These are phyloP conservation scores for Lentinula novae-zelandiae DNA, from an alignment of 1,284 basidiomycete species.

Conservation along the genomic window DNA sequence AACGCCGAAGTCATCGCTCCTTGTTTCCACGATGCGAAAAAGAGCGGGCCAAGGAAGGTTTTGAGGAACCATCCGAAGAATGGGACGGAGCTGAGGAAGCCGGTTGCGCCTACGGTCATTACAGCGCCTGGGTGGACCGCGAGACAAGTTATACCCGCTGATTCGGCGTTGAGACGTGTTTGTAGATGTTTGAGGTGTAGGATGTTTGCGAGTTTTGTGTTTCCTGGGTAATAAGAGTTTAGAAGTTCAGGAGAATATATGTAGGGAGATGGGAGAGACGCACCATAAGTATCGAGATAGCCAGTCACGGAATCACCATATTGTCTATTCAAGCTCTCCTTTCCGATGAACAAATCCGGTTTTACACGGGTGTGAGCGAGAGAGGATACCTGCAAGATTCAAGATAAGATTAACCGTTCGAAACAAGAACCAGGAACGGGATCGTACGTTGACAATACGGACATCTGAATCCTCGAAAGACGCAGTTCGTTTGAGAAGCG, in stretches of 20 bases:
- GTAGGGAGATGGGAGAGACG: background rate
- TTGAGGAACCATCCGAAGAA: background rate
- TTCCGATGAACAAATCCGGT: background rate
- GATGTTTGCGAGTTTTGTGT: slow-evolving; percentile 3
- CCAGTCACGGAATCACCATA: background rate
- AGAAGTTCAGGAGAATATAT: too few species aligned
- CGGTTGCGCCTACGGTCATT: background rate
- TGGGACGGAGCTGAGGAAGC: background rate
- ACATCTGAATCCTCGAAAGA: background rate
- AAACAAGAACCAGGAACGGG: background rate
- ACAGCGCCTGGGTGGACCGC: slow-evolving; percentile 1
- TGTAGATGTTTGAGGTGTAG: slow-evolving; percentile 4
- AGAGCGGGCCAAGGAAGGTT: background rate
- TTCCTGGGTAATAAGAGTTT: too few species aligned
- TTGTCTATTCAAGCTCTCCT: slow-evolving; percentile 1
- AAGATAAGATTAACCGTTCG: background rate
- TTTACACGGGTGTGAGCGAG: background rate
- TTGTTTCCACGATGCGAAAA: slow-evolving; percentile 2
- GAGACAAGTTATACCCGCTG: background rate
- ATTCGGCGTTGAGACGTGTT: background rate
- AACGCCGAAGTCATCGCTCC: background rate
- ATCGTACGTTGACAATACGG: slow-evolving; percentile 1
- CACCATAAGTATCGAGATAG: slow-evolving; percentile 1
- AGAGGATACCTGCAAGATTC: background rate
- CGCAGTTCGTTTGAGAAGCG: slow-evolving; percentile 4